These are phyloP conservation scores for Dendrobium nobile DNA, from an alignment of 106 monocot species.

Conservation along the genomic window DNA sequence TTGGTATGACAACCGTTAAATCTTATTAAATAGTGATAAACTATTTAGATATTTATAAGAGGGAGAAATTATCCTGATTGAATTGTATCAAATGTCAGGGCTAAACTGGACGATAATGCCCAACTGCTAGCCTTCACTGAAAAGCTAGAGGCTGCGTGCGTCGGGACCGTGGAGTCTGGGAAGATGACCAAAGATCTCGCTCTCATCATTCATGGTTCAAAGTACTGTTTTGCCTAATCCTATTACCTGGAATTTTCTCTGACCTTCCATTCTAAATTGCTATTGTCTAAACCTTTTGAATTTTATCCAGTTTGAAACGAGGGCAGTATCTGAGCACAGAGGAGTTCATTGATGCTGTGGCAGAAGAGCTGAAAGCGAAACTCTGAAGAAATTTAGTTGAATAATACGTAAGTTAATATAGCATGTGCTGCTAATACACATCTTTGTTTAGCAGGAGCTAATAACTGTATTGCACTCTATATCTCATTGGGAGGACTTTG, in stretches of 20 bases:
- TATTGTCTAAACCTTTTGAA: neutral
- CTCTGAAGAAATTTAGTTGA: neutral
- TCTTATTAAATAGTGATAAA: too few relatives aligned
- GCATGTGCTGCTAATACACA: too few relatives aligned
- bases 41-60: too few relatives aligned
- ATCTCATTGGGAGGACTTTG: too few relatives aligned
- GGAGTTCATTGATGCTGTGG: conserved; percentile 23
- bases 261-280: neutral
- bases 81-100: conserved; percentile 27
- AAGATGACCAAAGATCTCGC: conserved; percentile 86
- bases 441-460: too few relatives aligned
- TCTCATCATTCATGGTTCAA: conserved; percentile 57
- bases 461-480: too few relatives aligned
- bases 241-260: neutral
- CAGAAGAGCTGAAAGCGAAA: conserved; percentile 14
- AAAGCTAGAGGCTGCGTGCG: conserved; percentile 61
- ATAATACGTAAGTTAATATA: too few relatives aligned
- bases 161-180: conserved; percentile 58
- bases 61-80: too few relatives aligned
- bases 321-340: conserved; percentile 21
- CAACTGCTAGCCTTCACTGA: conserved; percentile 46
- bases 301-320: neutral
- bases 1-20: too few relatives aligned
- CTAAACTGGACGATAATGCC: conserved; percentile 52
- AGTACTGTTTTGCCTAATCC: conserved; percentile 13